These are phyloP conservation scores for Leccinum obscurum DNA, from an alignment of 768 basidiomycete species.

Conservation along the genomic window DNA sequence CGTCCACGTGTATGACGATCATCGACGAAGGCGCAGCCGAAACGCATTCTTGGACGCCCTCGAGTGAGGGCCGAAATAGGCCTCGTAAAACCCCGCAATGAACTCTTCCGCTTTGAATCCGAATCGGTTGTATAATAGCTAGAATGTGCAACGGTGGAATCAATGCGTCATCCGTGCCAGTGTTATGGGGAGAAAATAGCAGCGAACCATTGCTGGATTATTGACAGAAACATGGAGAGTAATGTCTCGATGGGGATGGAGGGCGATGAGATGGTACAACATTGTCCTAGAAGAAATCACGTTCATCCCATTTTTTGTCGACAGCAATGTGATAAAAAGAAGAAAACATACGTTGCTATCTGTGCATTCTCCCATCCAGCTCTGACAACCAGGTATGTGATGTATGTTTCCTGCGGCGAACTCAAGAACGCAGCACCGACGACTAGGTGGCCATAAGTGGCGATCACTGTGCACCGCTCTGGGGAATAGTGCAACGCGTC, in stretches of 20 bases:
- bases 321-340: not conserved
- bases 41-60: conserved; percentile 81
- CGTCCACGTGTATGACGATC: conserved; percentile 7
- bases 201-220: conserved; percentile 71
- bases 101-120: conserved; percentile 90
- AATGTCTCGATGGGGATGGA: conserved; percentile 75
- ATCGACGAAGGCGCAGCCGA: conserved; percentile 68
- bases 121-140: conserved; percentile 83
- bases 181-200: not conserved
- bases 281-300: conserved; percentile 50
- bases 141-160: not conserved
- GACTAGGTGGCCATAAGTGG: conserved; percentile 67
- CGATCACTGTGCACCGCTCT: conserved; percentile 75
- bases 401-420: conserved; percentile 79
- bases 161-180: not conserved
- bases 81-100: conserved; percentile 77
- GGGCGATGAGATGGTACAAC: conserved; percentile 71
- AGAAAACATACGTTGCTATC: conserved; percentile 62
- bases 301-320: not conserved
- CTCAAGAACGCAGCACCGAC: conserved; percentile 75
- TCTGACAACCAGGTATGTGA: conserved; percentile 78
- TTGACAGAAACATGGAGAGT: conserved; percentile 82
- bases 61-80: conserved; percentile 70
- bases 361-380: conserved; percentile 80
- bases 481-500: conserved; percentile 70